Evolutionary conservation across 345 rosid species (phyloP), one percentile per base, ranked within the genome.

Genomic region (Syzygium grande): DNA sequence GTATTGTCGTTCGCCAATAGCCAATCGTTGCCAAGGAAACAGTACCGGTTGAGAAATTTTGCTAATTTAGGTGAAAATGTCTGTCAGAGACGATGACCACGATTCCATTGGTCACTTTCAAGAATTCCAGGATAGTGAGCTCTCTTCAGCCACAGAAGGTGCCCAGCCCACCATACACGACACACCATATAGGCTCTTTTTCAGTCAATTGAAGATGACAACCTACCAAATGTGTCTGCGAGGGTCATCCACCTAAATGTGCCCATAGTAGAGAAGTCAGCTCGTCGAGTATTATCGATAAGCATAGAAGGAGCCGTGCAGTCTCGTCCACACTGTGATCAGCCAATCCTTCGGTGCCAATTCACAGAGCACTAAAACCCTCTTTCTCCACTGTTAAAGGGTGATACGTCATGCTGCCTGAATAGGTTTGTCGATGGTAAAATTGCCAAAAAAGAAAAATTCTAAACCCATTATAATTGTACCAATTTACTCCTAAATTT

Each of bases 101-200:
- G 80, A 38, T 38, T 19, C 4, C 12, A 73, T 38, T 73, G 80
- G 49, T 73, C 80, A 41, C 80, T 73, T 19, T 9, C 49, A 38
- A 19, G 43, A 5, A 34, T 73, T 73, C 25, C 80, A 73, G 80
- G 80, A 65, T 11, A 21, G 56, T 51, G 87, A 30, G 78, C 38
- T 65, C 84, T 49, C 56, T 29, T 16, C 53, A 27, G n/a, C 87
- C 83, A 65, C 53, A 51, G 87, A 86, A 86, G 84, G 27, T 86
- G 87, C 55, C 87, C 87, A 86, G 84, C 55, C 87, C 87, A 86
- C 87, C 29, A 86, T 49, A n/a, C 80, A 51, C 7, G 17, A 63
- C 38, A n/a, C 25, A 86, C 23, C 25, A 49, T 63, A 13, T n/a
- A 19, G 51, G 83, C 53, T 41, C 52, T 25, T 51, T 49, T 52